These are phyloP conservation scores for Scheffersomyces illinoinensis DNA, from an alignment of 1,139 yeast species.

Conservation along the genomic window DNA sequence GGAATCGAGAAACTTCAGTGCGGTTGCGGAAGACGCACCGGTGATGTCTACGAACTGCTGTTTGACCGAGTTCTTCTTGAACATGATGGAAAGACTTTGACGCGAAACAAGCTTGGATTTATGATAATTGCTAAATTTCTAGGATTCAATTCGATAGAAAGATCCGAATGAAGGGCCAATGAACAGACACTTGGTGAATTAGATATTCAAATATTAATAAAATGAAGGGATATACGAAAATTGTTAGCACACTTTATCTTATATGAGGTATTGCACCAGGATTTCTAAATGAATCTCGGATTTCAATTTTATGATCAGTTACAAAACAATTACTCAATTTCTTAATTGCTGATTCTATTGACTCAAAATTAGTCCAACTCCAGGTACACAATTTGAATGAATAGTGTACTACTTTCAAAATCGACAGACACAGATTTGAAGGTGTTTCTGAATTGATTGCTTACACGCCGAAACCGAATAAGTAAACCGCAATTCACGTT, in stretches of 20 bases:
- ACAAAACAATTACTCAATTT: neutral
- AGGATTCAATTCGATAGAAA: no score
- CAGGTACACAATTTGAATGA: neutral
- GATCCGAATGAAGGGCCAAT: neutral
- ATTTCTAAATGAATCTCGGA: neutral
- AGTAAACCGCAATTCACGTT: neutral
- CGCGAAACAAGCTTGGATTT: neutral
- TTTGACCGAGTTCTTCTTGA: slow-evolving; percentile 12
- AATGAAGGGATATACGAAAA: no score
- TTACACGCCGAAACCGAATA: neutral
- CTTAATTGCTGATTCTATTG: neutral
- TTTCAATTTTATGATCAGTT: neutral
- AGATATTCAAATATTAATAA: no score
- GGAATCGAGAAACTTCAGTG: slow-evolving; percentile 27
- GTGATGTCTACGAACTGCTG: slow-evolving; percentile 34
- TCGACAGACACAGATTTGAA: neutral
- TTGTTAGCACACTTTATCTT: no score
- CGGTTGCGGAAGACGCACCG: slow-evolving; percentile 25
- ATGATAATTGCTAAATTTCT: neutral
- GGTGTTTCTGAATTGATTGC: neutral
- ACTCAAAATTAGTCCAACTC: neutral
- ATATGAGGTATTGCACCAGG: neutral
- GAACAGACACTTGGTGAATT: no score
- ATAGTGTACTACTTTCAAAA: neutral
- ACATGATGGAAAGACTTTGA: neutral